Conservation (phyloP, 2,329 filamentous ascomycete genomes). For the Blastomyces emzantsi region DNA sequence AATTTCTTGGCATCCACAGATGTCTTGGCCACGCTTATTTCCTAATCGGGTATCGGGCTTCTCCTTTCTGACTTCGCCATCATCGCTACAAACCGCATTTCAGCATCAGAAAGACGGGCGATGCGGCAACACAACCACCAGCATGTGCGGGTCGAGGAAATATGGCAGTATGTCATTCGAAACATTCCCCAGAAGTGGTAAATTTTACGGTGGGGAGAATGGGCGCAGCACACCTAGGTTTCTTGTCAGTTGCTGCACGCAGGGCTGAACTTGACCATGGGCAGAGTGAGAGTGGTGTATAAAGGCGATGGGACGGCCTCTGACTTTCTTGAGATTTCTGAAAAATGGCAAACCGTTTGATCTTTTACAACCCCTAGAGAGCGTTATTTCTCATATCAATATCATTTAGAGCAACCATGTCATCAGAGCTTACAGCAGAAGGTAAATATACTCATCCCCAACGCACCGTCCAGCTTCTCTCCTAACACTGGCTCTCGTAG, state of each 20-base stretch:
- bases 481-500: not conserved
- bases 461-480: not conserved
- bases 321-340: too few species aligned
- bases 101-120: not conserved
- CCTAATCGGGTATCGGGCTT: conserved; percentile 2
- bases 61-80: not conserved
- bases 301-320: not conserved
- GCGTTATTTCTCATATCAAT: not conserved
- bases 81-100: not conserved
- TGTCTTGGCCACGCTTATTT: conserved; percentile 7
- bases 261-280: not conserved
- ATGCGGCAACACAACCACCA: too few species aligned
- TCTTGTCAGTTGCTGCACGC: too few species aligned
- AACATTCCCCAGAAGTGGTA: not conserved
- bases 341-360: not conserved
- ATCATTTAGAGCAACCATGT: not conserved
- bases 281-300: not conserved
- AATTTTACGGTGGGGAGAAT: not conserved
- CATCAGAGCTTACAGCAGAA: not conserved
- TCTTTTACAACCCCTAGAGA: not conserved
- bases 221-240: not conserved
- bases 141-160: not conserved
- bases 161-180: too few species aligned
- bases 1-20: not conserved
- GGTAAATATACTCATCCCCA: not conserved